Evolutionary conservation across 2,329 filamentous ascomycete species (phyloP).

Genomic region (Biscogniauxia mediterranea): DNA sequence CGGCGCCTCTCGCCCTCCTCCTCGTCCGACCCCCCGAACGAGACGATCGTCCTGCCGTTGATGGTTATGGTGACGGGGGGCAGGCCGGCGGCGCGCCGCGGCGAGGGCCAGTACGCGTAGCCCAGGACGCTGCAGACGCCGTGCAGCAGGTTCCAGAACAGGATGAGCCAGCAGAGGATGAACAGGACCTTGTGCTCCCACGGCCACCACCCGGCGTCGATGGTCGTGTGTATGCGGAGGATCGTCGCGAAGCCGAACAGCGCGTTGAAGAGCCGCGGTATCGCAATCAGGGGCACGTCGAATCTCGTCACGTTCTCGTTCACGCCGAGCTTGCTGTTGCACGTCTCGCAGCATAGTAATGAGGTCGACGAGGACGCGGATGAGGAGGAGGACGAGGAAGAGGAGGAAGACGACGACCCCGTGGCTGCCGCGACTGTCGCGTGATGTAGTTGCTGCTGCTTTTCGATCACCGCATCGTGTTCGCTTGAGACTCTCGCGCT

Average conservation of each 20-base stretch:
- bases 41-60: constrained; percentile 22
- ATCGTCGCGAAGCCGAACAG: constrained; percentile 24
- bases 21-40: constrained; percentile 28
- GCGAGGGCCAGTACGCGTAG: constrained; percentile 27
- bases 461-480: constrained; percentile 11
- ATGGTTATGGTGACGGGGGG: constrained; percentile 24
- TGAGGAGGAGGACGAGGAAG: not conserved
- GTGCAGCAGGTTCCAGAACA: constrained; percentile 27
- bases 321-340: constrained; percentile 5
- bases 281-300: constrained; percentile 27
- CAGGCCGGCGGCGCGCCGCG: constrained; percentile 26
- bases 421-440: constrained; percentile 9
- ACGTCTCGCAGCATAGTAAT: constrained; percentile 7
- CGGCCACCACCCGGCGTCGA: constrained; percentile 27
- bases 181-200: constrained; percentile 29
- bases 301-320: constrained; percentile 17
- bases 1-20: constrained; percentile 24
- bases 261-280: constrained; percentile 24
- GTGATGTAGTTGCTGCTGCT: constrained; percentile 13
- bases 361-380: not conserved
- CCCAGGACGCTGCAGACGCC: constrained; percentile 21
- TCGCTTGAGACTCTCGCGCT: constrained; percentile 18
- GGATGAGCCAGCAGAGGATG: constrained; percentile 23
- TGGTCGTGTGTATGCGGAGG: constrained; percentile 25
- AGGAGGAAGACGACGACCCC: not conserved